phyloP scores from a whole-genome alignment of 768 basidiomycete species.

The Collybia sordida region DNA sequence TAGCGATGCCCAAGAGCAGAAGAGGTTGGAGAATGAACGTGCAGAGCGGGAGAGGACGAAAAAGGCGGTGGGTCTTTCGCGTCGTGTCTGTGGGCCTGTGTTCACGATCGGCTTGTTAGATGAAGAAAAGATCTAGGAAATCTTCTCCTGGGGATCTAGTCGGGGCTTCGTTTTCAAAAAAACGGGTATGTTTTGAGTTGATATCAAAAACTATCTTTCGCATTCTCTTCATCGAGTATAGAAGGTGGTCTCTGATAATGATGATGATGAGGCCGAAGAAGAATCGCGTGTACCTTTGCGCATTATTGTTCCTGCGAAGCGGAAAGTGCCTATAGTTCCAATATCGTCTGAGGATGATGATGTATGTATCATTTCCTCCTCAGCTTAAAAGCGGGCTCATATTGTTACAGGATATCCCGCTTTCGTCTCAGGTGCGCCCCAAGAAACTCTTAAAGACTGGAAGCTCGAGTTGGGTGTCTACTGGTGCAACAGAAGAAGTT shows the following conservation, averaged over 20 bases:
- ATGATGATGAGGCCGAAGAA: neutral
- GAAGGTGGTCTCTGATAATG: neutral
- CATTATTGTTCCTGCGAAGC: neutral
- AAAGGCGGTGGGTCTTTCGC: slow-evolving; percentile 6
- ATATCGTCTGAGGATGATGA: neutral
- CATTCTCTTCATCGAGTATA: too few species aligned
- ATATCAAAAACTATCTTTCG: too few species aligned
- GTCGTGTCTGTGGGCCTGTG: neutral
- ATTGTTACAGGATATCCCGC: neutral
- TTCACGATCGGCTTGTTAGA: neutral
- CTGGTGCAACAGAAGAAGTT: neutral
- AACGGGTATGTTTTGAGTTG: neutral
- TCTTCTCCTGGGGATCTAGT: neutral
- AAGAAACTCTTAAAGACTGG: neutral
- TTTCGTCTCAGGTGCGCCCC: neutral
- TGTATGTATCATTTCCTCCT: neutral
- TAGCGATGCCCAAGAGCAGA: slow-evolving; percentile 16
- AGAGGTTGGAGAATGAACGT: slow-evolving; percentile 17
- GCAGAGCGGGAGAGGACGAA: slow-evolving; percentile 14
- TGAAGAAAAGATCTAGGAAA: neutral
- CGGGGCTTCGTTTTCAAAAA: neutral
- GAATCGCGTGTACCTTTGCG: neutral
- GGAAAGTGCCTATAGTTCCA: neutral
- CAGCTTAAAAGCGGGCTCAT: neutral
- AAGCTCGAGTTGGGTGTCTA: neutral